Evolutionary conservation across 345 rosid species (phyloP), one percentile per base, ranked within the genome.

Genomic region (Eucalyptus fibrosa): DNA sequence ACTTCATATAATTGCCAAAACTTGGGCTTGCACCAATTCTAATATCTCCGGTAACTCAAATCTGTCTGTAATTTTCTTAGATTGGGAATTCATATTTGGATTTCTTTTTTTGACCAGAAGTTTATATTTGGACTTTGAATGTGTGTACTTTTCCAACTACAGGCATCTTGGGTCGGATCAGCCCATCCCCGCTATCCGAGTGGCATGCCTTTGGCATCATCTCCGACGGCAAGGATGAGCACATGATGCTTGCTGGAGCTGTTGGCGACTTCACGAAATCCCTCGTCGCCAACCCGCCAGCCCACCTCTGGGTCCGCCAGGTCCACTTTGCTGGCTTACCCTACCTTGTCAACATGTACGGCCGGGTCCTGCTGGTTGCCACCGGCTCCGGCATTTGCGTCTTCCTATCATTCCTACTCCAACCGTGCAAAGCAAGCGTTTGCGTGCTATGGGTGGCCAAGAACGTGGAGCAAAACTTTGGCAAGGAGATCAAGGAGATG

Each of bases 121-220:
- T n/a, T 65, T n/a, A 65, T n/a, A n/a, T 65, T 65, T 65, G 40
- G 77, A 65, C 10, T n/a, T 65, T 7, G 21, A 65, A 65, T 65
- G 77, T 65, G 77, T 16, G 47, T 77, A 37, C 83, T 77, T 77
- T 77, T 77, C 28, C 47, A 77, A 77, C 28, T 21, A 77, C 83
- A 77, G 99, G 99, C 9, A 92, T 97, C 30, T 86, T 97, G 44
- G 98, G 99, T 10, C 92, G 99, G 91, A 97, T 97, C n/a, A 97
- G 98, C 90, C 98, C 98, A 2, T 97, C 98, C 9, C 99, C 98
- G 17, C 91, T 97, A 12, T 97, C 97, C 2, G 99, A 97, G 89
- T 97, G 99, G 99, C 99, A 97, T 26, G 97, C 98, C 32, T 97
- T 97, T 44, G 99, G 99, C 15, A 96, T 95, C 4, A 96, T 97